Conservation (phyloP, 2,329 filamentous ascomycete genomes). For the Escovopsis sp. region DNA sequence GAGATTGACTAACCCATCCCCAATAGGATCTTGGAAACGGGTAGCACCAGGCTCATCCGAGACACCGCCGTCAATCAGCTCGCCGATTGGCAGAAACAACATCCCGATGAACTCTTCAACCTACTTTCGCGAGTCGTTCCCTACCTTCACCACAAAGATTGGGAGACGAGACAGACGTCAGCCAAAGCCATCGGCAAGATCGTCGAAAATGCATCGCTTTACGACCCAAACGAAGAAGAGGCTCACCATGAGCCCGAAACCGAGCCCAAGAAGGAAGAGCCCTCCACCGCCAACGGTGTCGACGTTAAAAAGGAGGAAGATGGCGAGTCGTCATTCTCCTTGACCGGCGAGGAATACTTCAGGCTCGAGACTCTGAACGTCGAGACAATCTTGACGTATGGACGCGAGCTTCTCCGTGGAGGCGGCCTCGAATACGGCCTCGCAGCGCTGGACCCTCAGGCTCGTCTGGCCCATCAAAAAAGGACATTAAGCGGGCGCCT, state of each 20-base stretch:
- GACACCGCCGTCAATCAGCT: conserved; percentile 95
- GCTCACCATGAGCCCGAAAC: conserved; percentile 17
- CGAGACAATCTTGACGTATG: conserved; percentile 62
- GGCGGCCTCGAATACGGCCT: conserved; percentile 76
- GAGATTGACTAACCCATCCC: background rate
- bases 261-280: conserved; percentile 26
- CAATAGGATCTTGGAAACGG: conserved; percentile 82
- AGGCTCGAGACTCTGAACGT: conserved; percentile 64
- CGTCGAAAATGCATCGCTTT: conserved; percentile 70
- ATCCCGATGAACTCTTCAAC: conserved; percentile 95
- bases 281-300: conserved; percentile 17
- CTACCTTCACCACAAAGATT: conserved; percentile 86
- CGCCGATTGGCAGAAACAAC: conserved; percentile 94
- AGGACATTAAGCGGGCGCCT: conserved; percentile 71
- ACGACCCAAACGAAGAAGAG: conserved; percentile 75
- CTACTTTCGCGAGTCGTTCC: conserved; percentile 87
- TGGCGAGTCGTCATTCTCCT: conserved; percentile 26
- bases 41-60: conserved; percentile 87
- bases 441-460: conserved; percentile 64
- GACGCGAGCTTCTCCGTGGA: conserved; percentile 70
- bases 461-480: conserved; percentile 73
- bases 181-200: conserved; percentile 92
- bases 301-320: conserved; percentile 50
- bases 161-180: conserved; percentile 89
- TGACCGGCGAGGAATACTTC: conserved; percentile 47